Evolutionary conservation across 1,139 yeast genomes (phyloP).

Genomic region (Saccharomyces hybrid): DNA sequence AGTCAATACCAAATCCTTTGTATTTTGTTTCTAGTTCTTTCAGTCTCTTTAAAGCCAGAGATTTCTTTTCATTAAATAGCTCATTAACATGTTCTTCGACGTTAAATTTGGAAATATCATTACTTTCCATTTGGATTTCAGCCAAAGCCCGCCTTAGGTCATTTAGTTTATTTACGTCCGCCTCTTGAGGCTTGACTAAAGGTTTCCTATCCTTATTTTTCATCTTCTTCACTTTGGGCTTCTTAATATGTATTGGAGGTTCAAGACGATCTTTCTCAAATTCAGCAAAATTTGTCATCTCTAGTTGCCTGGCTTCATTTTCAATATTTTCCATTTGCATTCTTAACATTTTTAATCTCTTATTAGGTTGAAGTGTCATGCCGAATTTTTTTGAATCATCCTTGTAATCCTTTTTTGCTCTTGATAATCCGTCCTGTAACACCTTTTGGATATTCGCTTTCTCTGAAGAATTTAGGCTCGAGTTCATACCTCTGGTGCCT

Average conservation of each 20-base stretch:
- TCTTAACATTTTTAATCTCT: constrained; percentile 64
- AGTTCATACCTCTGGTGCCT: constrained; percentile 8
- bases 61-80: constrained; percentile 48
- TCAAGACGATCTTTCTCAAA: constrained; percentile 18
- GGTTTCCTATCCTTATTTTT: constrained; percentile 2
- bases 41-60: constrained; percentile 59
- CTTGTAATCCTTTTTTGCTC: constrained; percentile 25
- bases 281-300: constrained; percentile 70
- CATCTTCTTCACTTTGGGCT: constrained; percentile 3
- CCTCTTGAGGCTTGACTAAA: constrained; percentile 13
- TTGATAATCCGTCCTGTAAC: constrained; percentile 35
- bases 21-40: constrained; percentile 54
- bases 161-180: constrained; percentile 39
- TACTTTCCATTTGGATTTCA: constrained; percentile 60
- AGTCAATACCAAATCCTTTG: constrained; percentile 53
- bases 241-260: constrained; percentile 18
- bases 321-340: constrained; percentile 84
- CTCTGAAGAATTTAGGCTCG: constrained; percentile 15
- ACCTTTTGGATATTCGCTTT: constrained; percentile 30
- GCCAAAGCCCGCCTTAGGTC: constrained; percentile 51
- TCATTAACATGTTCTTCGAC: constrained; percentile 43
- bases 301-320: constrained; percentile 76
- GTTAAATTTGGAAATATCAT: constrained; percentile 63
- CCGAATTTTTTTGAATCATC: constrained; percentile 34
- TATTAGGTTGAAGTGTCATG: constrained; percentile 55